These are phyloP conservation scores for Geranium incanum DNA, from an alignment of 441 rosid species.

Conservation along the genomic window DNA sequence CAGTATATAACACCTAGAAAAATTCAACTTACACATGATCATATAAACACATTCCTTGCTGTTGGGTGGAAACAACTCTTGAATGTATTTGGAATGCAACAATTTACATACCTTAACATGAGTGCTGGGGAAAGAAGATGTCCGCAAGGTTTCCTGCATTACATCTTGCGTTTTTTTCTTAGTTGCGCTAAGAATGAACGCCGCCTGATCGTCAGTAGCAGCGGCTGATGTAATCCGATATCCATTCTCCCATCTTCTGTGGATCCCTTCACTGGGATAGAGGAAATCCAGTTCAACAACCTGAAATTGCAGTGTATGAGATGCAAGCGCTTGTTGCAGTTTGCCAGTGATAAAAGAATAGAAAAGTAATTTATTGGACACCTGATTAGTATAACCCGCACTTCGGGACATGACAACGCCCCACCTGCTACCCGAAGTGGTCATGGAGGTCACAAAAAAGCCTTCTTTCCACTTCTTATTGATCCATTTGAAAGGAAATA, in stretches of 20 bases:
- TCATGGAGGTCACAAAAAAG: constrained; percentile 50
- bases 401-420: constrained; percentile 48
- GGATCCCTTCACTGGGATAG: constrained; percentile 50
- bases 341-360: not conserved
- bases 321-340: constrained; percentile 14
- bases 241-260: constrained; percentile 46
- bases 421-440: constrained; percentile 50
- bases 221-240: constrained; percentile 43
- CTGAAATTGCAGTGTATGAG: constrained; percentile 22
- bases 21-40: not conserved
- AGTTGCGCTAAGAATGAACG: constrained; percentile 39
- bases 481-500: constrained; percentile 57
- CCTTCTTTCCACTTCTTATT: constrained; percentile 60
- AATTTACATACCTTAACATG: constrained; percentile 29
- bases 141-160: constrained; percentile 41
- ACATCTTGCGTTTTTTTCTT: constrained; percentile 35
- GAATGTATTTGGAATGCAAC: not conserved
- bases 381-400: constrained; percentile 48
- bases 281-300: constrained; percentile 54
- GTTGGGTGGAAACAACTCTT: not conserved
- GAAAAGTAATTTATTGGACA: constrained; percentile 16
- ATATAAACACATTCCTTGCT: not conserved
- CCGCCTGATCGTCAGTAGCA: constrained; percentile 44
- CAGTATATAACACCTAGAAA: not conserved
- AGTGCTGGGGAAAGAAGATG: constrained; percentile 36